Evolutionary conservation across 2,329 filamentous ascomycete genomes (phyloP).

Genomic region (Beauveria sp.): DNA sequence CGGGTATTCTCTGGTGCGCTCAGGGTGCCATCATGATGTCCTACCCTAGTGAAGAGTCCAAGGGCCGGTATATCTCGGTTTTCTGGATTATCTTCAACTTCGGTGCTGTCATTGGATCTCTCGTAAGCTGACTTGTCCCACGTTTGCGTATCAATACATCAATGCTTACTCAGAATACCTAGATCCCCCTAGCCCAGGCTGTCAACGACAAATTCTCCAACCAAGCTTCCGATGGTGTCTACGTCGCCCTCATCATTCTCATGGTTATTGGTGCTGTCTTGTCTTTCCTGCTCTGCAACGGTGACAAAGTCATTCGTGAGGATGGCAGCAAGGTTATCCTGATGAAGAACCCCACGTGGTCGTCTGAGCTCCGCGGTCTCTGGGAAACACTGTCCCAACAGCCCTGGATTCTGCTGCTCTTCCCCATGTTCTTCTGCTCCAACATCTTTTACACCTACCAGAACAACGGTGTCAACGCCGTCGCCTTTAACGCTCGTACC

Average conservation of each 20-base stretch:
- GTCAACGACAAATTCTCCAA: slow-evolving; percentile 40
- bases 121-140: slow-evolving; percentile 30
- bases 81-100: slow-evolving; percentile 97
- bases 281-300: slow-evolving; percentile 62
- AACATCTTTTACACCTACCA: slow-evolving; percentile 52
- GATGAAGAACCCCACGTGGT: slow-evolving; percentile 86
- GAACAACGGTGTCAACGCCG: slow-evolving; percentile 46
- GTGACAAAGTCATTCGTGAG: slow-evolving; percentile 61
- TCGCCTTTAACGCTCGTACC: slow-evolving; percentile 46
- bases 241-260: slow-evolving; percentile 79
- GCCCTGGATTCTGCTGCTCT: slow-evolving; percentile 48
- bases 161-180: background rate
- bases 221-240: slow-evolving; percentile 69
- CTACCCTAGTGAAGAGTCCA: slow-evolving; percentile 72
- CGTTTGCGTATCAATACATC: background rate
- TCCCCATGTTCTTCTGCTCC: slow-evolving; percentile 48
- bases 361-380: slow-evolving; percentile 64
- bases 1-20: slow-evolving; percentile 73
- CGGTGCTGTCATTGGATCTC: slow-evolving; percentile 77
- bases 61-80: slow-evolving; percentile 81
- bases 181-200: slow-evolving; percentile 67
- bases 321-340: slow-evolving; percentile 76
- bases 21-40: slow-evolving; percentile 86
- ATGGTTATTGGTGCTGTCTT: slow-evolving; percentile 66
- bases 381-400: slow-evolving; percentile 59